phyloP scores from a whole-genome alignment of 2,329 filamentous ascomycete genomes.

The Pochonia chlamydosporia region DNA sequence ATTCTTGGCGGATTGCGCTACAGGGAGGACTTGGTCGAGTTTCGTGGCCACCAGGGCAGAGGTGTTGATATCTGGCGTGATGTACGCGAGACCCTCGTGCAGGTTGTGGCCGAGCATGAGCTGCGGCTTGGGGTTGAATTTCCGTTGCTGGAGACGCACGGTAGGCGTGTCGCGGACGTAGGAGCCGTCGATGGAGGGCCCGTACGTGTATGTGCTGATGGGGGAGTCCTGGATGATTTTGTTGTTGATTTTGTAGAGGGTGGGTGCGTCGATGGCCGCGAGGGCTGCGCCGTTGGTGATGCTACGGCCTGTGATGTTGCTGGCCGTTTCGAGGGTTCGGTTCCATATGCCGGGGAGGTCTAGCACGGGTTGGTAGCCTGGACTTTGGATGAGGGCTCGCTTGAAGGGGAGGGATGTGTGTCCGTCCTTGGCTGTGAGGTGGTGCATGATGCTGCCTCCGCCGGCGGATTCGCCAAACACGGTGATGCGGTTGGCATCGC shows the following conservation, averaged over 20 bases:
- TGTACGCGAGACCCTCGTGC: constrained; percentile 43
- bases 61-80: constrained; percentile 36
- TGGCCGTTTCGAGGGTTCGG: constrained; percentile 7
- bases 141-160: constrained; percentile 19
- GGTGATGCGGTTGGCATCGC: constrained; percentile 41
- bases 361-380: constrained; percentile 7
- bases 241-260: constrained; percentile 29
- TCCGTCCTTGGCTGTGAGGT: constrained; percentile 38
- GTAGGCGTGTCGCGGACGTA: constrained; percentile 24
- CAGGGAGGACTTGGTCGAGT: constrained; percentile 22
- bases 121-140: constrained; percentile 19
- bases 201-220: constrained; percentile 21
- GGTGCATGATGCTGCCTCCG: constrained; percentile 42
- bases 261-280: constrained; percentile 2
- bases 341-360: constrained; percentile 7
- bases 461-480: constrained; percentile 42
- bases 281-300: constrained; percentile 8
- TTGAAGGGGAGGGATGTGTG: constrained; percentile 36
- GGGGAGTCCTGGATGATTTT: constrained; percentile 7
- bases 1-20: constrained; percentile 11
- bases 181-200: constrained; percentile 28
- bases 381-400: constrained; percentile 35
- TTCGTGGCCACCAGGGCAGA: constrained; percentile 32
- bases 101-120: constrained; percentile 33
- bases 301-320: constrained; percentile 4